phyloP scores from a whole-genome alignment of 179 eudicot species.

The Amaranthus tricolor region DNA sequence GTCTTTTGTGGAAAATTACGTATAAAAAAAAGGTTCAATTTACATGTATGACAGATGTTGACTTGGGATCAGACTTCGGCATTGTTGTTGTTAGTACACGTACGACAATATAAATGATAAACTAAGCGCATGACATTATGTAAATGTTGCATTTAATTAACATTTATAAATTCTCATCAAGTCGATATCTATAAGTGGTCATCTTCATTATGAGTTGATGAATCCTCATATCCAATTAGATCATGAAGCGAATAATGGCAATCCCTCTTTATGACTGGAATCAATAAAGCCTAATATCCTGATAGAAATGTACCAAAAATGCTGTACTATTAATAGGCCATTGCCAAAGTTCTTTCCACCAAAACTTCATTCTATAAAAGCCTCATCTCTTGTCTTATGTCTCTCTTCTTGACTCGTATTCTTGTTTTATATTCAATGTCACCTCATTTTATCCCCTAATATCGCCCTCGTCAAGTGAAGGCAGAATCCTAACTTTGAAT shows the following conservation, averaged over 20 bases:
- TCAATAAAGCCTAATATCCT: conserved; percentile 11
- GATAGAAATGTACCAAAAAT: conserved; percentile 7
- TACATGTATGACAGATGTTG: background rate
- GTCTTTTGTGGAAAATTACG: background rate
- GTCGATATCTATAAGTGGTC: background rate
- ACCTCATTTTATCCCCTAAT: background rate
- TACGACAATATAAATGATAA: background rate
- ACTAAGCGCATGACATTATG: background rate
- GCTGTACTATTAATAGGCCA: conserved; percentile 9
- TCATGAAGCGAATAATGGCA: background rate
- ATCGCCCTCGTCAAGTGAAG: conserved; percentile 7
- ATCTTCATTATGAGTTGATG: background rate
- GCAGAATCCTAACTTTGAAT: conserved; percentile 15
- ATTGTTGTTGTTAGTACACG: too few species aligned
- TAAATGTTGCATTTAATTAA: background rate
- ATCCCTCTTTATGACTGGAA: conserved; percentile 11
- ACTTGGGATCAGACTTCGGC: too few species aligned
- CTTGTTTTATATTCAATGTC: conserved; percentile 11
- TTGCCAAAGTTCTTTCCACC: conserved; percentile 4
- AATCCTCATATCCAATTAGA: background rate
- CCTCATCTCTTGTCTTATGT: conserved; percentile 1
- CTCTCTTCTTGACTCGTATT: conserved; percentile 1
- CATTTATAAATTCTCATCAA: background rate
- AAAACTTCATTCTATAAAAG: conserved; percentile 2
- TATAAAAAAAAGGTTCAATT: background rate